Percentiles rank a stretch among this genome's conserved stretches.
phyloP scores from a whole-genome alignment of 495 filamentous ascomycete genomes.

The Hyaloscypha finlandica region DNA sequence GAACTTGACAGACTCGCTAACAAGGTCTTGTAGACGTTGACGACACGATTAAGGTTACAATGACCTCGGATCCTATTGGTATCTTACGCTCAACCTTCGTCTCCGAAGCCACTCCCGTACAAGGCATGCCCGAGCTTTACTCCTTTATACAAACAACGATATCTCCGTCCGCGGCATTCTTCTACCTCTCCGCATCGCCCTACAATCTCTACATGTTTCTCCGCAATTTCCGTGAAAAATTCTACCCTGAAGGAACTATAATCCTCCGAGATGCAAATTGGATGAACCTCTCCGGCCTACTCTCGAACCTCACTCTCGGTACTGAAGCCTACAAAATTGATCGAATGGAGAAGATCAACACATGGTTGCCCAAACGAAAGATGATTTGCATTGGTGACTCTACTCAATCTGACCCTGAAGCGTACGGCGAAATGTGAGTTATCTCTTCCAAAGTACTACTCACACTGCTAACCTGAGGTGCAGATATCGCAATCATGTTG shows the following conservation, averaged over 20 bases:
- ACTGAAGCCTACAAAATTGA: conserved; percentile 88
- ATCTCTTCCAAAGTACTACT: not conserved
- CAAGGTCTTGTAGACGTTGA: conserved; percentile 68
- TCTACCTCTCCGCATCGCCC: conserved; percentile 92
- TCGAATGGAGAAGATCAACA: conserved; percentile 72
- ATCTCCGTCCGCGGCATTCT: conserved; percentile 69
- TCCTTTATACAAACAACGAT: conserved; percentile 53
- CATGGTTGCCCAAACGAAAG: conserved; percentile 74
- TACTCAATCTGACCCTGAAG: conserved; percentile 89
- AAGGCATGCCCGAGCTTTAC: conserved; percentile 87
- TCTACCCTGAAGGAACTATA: conserved; percentile 78
- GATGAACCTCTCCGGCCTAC: conserved; percentile 80
- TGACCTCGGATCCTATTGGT: conserved; percentile 74
- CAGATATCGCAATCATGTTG: conserved; percentile 53
- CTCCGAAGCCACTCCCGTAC: conserved; percentile 66
- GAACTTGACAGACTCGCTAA: conserved; percentile 3
- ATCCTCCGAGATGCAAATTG: conserved; percentile 85
- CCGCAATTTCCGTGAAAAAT: conserved; percentile 62
- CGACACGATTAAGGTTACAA: conserved; percentile 92
- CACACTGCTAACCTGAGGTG: conserved; percentile 5
- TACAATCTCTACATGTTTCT: conserved; percentile 95
- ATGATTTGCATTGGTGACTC: conserved; percentile 87
- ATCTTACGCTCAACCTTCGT: conserved; percentile 84
- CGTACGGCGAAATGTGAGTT: conserved; percentile 74
- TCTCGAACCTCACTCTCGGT: conserved; percentile 75